phyloP scores from a whole-genome alignment of 805 yeast species.

The Nakazawaea holstii region DNA sequence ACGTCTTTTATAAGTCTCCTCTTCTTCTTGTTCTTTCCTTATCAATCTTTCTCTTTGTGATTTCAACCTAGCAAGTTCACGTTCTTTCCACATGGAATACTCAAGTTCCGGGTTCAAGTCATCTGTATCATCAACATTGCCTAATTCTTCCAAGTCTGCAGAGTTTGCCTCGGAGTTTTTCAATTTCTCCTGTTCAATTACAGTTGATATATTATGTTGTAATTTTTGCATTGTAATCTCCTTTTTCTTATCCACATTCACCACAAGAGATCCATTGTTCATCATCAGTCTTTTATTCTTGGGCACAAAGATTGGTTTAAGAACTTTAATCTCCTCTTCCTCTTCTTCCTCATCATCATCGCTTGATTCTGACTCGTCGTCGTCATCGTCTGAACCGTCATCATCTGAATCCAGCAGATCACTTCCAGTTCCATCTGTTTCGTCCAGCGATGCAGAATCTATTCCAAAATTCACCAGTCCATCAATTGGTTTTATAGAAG shows the following conservation, averaged over 20 bases:
- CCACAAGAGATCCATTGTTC: slow-evolving; percentile 3
- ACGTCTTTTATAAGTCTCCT: slow-evolving; percentile 13
- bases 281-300: slow-evolving; percentile 12
- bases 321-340: slow-evolving; percentile 3
- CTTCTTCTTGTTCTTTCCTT: slow-evolving; percentile 20
- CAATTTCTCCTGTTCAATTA: slow-evolving; percentile 17
- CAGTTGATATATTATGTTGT: slow-evolving; percentile 20
- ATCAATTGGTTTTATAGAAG: background rate
- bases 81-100: slow-evolving; percentile 24
- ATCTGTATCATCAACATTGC: slow-evolving; percentile 54
- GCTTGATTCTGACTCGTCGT: no score
- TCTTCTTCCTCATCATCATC: background rate
- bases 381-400: background rate
- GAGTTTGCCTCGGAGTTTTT: slow-evolving; percentile 15
- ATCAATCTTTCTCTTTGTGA: slow-evolving; percentile 22
- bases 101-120: slow-evolving; percentile 48
- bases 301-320: slow-evolving; percentile 21
- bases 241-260: slow-evolving; percentile 7
- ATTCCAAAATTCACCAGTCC: no score
- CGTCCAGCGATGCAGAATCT: no score
- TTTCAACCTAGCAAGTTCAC: slow-evolving; percentile 27
- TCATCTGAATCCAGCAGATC: background rate
- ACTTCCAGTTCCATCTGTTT: background rate
- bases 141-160: slow-evolving; percentile 19
- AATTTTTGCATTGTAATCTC: slow-evolving; percentile 18